Percentiles rank a stretch among this genome's conserved stretches.
Conservation (phyloP, 768 basidiomycete genomes). For the Boletus coccyginus region DNA sequence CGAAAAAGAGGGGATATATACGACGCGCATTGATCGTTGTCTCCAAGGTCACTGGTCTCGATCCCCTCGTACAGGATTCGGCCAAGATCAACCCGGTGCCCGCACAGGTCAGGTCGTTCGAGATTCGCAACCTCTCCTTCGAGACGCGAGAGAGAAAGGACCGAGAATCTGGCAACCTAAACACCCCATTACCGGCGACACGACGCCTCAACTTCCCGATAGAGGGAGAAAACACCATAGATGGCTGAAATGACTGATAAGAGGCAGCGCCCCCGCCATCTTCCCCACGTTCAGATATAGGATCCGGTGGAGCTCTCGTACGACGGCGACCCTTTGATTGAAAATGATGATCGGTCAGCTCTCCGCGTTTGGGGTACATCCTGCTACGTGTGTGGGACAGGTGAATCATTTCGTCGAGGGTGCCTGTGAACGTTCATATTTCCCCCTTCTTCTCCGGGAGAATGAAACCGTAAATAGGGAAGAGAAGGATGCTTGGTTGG, state of each 20-base stretch:
- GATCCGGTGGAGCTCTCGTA: background rate
- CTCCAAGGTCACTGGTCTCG: background rate
- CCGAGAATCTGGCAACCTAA: background rate
- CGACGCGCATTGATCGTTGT: background rate
- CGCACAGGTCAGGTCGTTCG: background rate
- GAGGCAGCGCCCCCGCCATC: background rate
- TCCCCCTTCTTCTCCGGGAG: conserved; percentile 3
- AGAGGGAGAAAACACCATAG: background rate
- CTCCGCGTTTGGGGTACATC: conserved; percentile 10
- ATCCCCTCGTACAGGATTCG: background rate
- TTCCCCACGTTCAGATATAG: conserved; percentile 9
- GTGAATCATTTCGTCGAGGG: conserved; percentile 22
- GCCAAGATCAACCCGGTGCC: background rate
- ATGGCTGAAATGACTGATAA: background rate
- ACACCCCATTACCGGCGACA: too few relatives aligned
- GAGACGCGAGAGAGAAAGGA: background rate
- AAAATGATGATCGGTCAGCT: conserved; percentile 1
- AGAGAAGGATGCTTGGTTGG: background rate
- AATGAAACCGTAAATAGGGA: conserved; percentile 2
- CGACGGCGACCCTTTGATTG: conserved; percentile 3
- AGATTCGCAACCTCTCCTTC: background rate
- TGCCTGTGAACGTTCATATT: conserved; percentile 17
- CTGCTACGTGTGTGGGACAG: conserved; percentile 8
- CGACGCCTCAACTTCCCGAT: background rate
- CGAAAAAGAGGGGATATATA: background rate